Base-by-base conservation (phyloP, 139 green algal genomes). In the Chlorella ohadii region DNA sequence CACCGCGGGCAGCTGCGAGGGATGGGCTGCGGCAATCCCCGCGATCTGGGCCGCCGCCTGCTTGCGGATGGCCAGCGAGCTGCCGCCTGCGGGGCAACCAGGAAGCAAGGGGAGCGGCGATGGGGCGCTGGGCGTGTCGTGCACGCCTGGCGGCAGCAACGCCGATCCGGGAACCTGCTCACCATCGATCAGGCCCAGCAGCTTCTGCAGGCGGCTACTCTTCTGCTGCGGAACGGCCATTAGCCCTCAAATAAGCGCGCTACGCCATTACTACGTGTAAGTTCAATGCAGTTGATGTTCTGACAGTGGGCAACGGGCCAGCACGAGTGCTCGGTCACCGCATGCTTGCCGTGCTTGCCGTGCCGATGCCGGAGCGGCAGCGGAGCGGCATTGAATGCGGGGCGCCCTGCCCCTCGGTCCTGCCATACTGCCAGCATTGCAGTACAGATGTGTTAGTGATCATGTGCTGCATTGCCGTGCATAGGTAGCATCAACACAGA, bases 1-100 rank as follows among this genome's bases (percentile, higher is more conserved):
- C 2, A 98, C 89, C 7, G 89, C 87, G 4, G 90, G 89, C 34
- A 98, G 83, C 88, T 98, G 94, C 23, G 88, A 72, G 0, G 93
- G 94, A 85, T 98, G 94, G 0, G 85, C 61, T 5, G 86, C 77
- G 3, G 92, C 93, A 25, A 98, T 93, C 51, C 93, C 92, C 7
- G 88, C 88, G n/a, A 98, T 93, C 80, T 98, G 95, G 28, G 92
- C 75, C 9, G 89, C 93, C 20, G 96, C 96, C 28, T 94, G 93
- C 56, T 94, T 91, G 6, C 96, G 84, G 0, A 92, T 97, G 6
- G 85, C 89, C 0, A 92, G 80, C 25, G 86, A 94, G 20, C 83
- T 89, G 22, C 95, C 95, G 82, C 84, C 95, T 98, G 94, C 70
- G 72, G 13, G 19, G 19, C 3, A 4, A 16, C 9, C 9, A 27